Evolutionary conservation across 768 basidiomycete genomes (phyloP), one percentile per base, ranked within the genome.

Genomic region (Boletus rubescentipes): DNA sequence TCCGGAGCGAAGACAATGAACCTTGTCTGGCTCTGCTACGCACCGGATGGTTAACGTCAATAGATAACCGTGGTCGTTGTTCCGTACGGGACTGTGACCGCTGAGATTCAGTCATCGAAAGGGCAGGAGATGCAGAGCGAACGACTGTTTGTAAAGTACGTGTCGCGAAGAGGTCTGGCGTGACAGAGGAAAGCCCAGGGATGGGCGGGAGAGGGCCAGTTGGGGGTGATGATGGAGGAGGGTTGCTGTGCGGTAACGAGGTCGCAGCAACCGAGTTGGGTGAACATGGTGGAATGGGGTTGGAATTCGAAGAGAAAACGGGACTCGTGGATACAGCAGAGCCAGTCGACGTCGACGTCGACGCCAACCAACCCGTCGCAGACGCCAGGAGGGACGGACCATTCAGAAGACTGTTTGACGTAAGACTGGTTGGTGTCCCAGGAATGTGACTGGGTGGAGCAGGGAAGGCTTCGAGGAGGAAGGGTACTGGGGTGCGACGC

Each of bases 151-250:
- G 66, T 15, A 67, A 57, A 9, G 69, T 66, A 40, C 73, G 72
- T 69, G 75, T 37, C 79, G 73, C 18, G 74, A 72, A 35, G 76
- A 70, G 30, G 75, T 79, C 54, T 79, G 82, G 35, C 67, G 53
- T 77, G 73, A 83, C 75, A 18, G 81, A 75, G 2, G 83, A 83
- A 0, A 82, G 82, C 2, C 82, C 85, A 0, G 87, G 87, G 2
- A 88, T 60, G 4, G 87, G 85, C 0, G 87, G 87, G 4, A 88
- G 77, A 0, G 87, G 86, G 0, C 73, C 61, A 0, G 75, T 69
- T 0, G 86, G 86, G 0, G 86, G 86, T 2, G 71, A 73, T 0
- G 81, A 82, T 0, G 79, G 83, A 0, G 85, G 85, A 0, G 84
- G 85, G 50, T 84, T 82, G 40, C 31, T 39, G 15, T 54, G 55